Conservation (phyloP, 2,329 filamentous ascomycete genomes). For the Fusarium aywerte region DNA sequence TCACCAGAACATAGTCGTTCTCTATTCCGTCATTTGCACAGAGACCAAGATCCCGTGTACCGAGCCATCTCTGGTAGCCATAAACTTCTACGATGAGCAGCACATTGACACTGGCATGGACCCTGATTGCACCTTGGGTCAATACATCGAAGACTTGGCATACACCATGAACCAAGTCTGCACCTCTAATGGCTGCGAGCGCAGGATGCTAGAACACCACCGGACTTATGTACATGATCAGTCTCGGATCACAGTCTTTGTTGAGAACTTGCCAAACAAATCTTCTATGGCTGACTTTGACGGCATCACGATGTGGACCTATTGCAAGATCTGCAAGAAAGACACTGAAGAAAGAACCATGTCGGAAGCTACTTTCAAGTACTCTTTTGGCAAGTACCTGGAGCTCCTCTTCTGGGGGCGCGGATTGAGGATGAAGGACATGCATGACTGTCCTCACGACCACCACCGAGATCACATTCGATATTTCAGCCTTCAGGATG, state of each 20-base stretch:
- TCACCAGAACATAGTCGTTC: slow-evolving; percentile 94
- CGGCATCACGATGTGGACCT: slow-evolving; percentile 97
- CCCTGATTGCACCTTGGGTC: slow-evolving; percentile 91
- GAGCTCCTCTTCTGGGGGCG: slow-evolving; percentile 97
- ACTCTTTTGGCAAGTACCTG: slow-evolving; percentile 98
- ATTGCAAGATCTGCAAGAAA: slow-evolving; percentile 89
- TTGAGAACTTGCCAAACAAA: slow-evolving; percentile 69
- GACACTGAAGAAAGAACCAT: slow-evolving; percentile 91
- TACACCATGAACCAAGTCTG: slow-evolving; percentile 80
- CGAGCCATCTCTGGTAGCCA: slow-evolving; percentile 87
- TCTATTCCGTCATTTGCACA: slow-evolving; percentile 94
- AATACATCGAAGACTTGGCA: slow-evolving; percentile 93
- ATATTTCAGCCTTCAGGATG: slow-evolving; percentile 89
- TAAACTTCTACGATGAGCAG: slow-evolving; percentile 95
- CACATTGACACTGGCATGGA: slow-evolving; percentile 76
- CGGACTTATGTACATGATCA: slow-evolving; percentile 97
- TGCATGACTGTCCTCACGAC: slow-evolving; percentile 84
- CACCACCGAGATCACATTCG: slow-evolving; percentile 91
- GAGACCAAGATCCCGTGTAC: slow-evolving; percentile 92
- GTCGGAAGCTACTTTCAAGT: slow-evolving; percentile 96
- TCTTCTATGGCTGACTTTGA: slow-evolving; percentile 57
- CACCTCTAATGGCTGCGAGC: slow-evolving; percentile 84
- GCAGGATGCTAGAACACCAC: slow-evolving; percentile 91
- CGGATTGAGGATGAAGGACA: slow-evolving; percentile 77
- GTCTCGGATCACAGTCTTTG: slow-evolving; percentile 89